Conservation (phyloP, 208 protist species). For the Lotmaria passim region DNA sequence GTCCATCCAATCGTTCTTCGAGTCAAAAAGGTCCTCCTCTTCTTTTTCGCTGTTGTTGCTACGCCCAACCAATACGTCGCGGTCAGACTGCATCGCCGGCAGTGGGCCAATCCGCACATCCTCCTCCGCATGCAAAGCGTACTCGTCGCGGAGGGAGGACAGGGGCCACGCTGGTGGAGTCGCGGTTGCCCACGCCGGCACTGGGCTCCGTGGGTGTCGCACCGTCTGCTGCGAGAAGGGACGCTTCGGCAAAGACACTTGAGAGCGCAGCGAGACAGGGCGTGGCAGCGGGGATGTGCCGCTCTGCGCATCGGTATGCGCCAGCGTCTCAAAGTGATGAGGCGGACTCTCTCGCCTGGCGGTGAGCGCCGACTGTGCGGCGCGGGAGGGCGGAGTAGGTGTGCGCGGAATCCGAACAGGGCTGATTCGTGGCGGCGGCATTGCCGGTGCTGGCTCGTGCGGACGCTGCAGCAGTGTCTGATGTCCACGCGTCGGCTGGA, state of each 20-base stretch:
- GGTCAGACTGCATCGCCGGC: too few species aligned
- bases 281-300: slow-evolving; percentile 57
- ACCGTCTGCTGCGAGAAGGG: not conserved
- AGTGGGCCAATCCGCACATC: not conserved
- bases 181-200: not conserved
- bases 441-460: slow-evolving; percentile 32
- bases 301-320: not conserved
- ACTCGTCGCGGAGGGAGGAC: not conserved
- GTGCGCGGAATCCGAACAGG: slow-evolving; percentile 36
- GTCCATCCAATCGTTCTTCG: slow-evolving; percentile 42
- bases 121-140: not conserved
- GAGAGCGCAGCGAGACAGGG: slow-evolving; percentile 69
- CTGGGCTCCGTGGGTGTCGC: not conserved
- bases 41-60: not conserved
- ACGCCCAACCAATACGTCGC: too few species aligned
- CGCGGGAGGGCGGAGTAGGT: slow-evolving; percentile 18
- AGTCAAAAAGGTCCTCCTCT: slow-evolving; percentile 25
- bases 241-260: slow-evolving; percentile 28
- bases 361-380: not conserved
- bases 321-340: too few species aligned
- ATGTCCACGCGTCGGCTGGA: slow-evolving; percentile 12
- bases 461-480: slow-evolving; percentile 44
- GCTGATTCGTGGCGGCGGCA: slow-evolving; percentile 15
- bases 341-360: not conserved
- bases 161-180: not conserved